phyloP scores from a whole-genome alignment of 2,329 filamentous ascomycete genomes.

The Dactylella cylindrospora region DNA sequence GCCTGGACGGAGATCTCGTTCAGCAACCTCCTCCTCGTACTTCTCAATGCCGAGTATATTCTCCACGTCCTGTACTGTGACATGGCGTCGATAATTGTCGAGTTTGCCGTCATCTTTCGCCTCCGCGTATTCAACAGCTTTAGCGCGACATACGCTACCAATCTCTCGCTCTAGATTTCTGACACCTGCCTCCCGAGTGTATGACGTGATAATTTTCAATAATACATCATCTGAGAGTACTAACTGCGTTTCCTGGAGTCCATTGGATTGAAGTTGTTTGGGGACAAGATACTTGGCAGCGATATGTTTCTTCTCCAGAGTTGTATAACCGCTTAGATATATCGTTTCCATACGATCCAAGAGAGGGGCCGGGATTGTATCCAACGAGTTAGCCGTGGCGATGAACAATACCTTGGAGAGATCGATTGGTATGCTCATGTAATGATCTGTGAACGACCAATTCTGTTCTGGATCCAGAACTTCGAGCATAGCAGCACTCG shows the following conservation, averaged over 20 bases:
- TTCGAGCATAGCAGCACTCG: slow-evolving; percentile 95
- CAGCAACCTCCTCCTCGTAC: slow-evolving; percentile 93
- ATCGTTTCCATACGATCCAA: slow-evolving; percentile 98
- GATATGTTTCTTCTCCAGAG: slow-evolving; percentile 94
- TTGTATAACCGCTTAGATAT: slow-evolving; percentile 89
- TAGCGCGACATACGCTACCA: slow-evolving; percentile 87
- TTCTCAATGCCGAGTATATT: slow-evolving; percentile 87
- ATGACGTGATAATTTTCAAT: slow-evolving; percentile 91
- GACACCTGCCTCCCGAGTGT: slow-evolving; percentile 94
- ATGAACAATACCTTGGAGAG: slow-evolving; percentile 97
- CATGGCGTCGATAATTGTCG: slow-evolving; percentile 69
- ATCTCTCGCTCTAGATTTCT: slow-evolving; percentile 95
- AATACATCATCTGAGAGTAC: slow-evolving; percentile 78
- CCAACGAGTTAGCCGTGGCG: slow-evolving; percentile 89
- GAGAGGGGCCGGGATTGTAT: slow-evolving; percentile 90
- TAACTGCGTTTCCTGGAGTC: slow-evolving; percentile 74
- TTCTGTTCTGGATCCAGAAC: slow-evolving; percentile 98
- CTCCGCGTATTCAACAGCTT: slow-evolving; percentile 92
- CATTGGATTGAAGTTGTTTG: slow-evolving; percentile 91
- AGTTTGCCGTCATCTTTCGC: slow-evolving; percentile 72
- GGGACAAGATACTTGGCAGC: slow-evolving; percentile 90
- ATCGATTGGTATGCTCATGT: slow-evolving; percentile 92
- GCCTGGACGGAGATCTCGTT: slow-evolving; percentile 78
- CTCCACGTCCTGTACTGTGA: slow-evolving; percentile 80
- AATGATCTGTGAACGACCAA: slow-evolving; percentile 90